Evolutionary conservation across 108 stramenopile species (phyloP).

Genomic region (Cyclotella sp.): DNA sequence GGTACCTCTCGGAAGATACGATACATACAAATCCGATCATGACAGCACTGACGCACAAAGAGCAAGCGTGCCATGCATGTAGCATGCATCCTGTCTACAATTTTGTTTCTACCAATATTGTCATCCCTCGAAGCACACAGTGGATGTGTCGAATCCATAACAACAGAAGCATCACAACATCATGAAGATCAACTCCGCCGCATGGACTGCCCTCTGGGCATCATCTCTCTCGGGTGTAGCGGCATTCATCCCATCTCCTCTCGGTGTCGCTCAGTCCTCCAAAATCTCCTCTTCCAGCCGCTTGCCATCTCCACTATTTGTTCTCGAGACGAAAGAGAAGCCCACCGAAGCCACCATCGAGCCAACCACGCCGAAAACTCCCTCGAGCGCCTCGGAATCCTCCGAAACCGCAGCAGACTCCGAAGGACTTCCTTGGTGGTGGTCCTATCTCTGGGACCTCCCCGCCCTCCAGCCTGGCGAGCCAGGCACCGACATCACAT

Average conservation of each 20-base stretch:
- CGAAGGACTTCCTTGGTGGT: slow-evolving; percentile 90
- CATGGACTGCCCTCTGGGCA: slow-evolving; percentile 18
- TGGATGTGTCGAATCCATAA: too few species aligned
- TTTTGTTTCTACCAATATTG: too few species aligned
- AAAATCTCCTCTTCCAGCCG: not conserved
- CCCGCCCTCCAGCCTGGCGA: slow-evolving; percentile 65
- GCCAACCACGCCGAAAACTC: not conserved
- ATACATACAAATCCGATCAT: too few species aligned
- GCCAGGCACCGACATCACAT: slow-evolving; percentile 72
- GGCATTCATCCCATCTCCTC: not conserved
- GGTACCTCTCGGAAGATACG: too few species aligned
- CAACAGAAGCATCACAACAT: not conserved
- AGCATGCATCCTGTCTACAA: too few species aligned
- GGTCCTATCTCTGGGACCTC: slow-evolving; percentile 87
- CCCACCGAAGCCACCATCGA: not conserved
- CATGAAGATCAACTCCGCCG: slow-evolving; percentile 23
- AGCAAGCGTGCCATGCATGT: too few species aligned
- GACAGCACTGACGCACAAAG: too few species aligned
- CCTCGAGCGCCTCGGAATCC: not conserved
- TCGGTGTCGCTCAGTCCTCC: not conserved
- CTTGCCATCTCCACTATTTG: not conserved
- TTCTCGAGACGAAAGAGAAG: slow-evolving; percentile 17
- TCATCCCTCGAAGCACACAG: too few species aligned
- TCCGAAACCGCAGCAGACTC: slow-evolving; percentile 3
- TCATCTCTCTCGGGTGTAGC: not conserved